Conservation (phyloP, 1,284 basidiomycete species). For the Vanrija sp. region DNA sequence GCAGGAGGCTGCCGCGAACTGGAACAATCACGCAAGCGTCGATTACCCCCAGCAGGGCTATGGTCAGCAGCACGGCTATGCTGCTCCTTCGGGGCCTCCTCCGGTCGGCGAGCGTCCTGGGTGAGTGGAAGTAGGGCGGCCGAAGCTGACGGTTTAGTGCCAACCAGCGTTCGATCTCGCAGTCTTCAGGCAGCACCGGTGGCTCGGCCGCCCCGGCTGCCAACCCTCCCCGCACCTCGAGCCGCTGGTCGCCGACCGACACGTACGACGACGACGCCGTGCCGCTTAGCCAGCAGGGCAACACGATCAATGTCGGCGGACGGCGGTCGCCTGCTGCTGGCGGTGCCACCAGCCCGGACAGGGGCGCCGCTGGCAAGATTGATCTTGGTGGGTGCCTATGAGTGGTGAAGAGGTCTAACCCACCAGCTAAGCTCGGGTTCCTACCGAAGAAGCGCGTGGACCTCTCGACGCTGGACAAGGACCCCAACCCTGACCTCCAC, state of each 20-base stretch:
- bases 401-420: constrained; percentile 1
- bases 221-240: constrained; percentile 3
- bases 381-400: constrained; percentile 39
- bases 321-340: constrained; percentile 1
- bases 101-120: background rate
- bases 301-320: constrained; percentile 13
- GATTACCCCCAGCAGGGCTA: no score
- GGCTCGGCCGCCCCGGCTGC: background rate
- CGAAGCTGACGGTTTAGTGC: background rate
- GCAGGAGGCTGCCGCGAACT: background rate
- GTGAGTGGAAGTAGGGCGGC: background rate
- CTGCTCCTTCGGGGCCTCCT: background rate
- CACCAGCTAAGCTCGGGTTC: constrained; percentile 47
- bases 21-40: background rate
- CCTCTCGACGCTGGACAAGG: constrained; percentile 34
- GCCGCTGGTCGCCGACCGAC: constrained; percentile 45
- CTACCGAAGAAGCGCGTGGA: constrained; percentile 49
- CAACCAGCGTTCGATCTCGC: background rate
- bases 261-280: constrained; percentile 31
- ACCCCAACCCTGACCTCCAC: background rate
- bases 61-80: constrained; percentile 7
- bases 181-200: background rate
- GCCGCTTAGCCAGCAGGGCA: constrained; percentile 2
- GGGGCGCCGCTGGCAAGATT: constrained; percentile 36
- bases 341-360: constrained; percentile 21